These are phyloP conservation scores for Blechomonas ayalai DNA, from an alignment of 208 protist genomes.

Conservation along the genomic window DNA sequence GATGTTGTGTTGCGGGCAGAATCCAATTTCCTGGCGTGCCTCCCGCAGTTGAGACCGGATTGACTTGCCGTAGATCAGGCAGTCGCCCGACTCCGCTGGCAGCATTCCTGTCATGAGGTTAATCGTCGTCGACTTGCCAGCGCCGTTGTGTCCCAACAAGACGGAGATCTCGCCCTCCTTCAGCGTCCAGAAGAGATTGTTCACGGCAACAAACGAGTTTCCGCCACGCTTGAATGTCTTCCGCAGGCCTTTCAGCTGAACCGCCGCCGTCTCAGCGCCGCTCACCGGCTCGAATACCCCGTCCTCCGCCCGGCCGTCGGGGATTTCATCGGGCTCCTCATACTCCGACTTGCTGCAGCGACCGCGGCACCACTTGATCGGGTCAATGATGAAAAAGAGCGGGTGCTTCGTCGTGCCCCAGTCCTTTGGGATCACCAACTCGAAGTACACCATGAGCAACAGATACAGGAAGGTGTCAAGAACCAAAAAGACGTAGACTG, in stretches of 20 bases:
- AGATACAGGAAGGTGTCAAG: slow-evolving; percentile 24
- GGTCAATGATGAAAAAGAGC: slow-evolving; percentile 12
- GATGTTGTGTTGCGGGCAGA: slow-evolving; percentile 93
- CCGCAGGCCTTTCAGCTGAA: slow-evolving; percentile 26
- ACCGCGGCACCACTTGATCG: slow-evolving; percentile 7
- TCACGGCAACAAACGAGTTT: slow-evolving; percentile 49
- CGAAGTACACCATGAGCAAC: slow-evolving; percentile 16
- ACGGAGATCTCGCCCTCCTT: slow-evolving; percentile 52
- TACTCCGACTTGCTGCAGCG: not conserved
- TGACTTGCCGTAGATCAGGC: slow-evolving; percentile 57
- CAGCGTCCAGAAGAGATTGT: slow-evolving; percentile 50
- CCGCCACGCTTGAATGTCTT: slow-evolving; percentile 35
- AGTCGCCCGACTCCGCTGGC: slow-evolving; percentile 57
- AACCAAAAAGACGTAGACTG: slow-evolving; percentile 12
- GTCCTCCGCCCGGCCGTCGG: slow-evolving; percentile 18
- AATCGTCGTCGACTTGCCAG: slow-evolving; percentile 68
- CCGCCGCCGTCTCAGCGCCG: slow-evolving; percentile 7
- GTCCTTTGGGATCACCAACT: slow-evolving; percentile 16
- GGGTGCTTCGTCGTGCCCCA: slow-evolving; percentile 29
- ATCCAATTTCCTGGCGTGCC: slow-evolving; percentile 78
- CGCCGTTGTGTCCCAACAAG: slow-evolving; percentile 78
- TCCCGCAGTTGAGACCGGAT: slow-evolving; percentile 32
- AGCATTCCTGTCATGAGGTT: slow-evolving; percentile 87
- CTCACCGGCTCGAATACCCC: slow-evolving; percentile 1
- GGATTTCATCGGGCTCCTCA: not conserved